Evolutionary conservation across 441 rosid genomes (phyloP), one percentile per base, ranked within the genome.

Genomic region (Erodium trifolium): DNA sequence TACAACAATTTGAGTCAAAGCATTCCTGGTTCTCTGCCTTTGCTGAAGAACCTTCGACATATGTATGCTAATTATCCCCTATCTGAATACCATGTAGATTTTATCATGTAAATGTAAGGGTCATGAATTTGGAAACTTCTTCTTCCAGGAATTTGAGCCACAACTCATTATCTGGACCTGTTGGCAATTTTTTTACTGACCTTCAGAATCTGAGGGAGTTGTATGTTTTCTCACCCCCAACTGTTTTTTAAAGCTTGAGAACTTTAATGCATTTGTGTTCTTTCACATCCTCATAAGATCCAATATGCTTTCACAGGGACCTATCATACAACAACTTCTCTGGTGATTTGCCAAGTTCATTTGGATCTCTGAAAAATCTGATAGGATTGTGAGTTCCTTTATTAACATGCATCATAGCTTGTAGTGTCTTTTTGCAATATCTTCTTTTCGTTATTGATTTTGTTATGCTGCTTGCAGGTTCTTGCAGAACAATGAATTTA

Each of bases 341-440:
- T 17, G 98, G 97, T 76, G 99, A 95, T 79, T 80, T 95, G 37
- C 98, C 98, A 9, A 88, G 84, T 83, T 92, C 99, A 67, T 85
- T 92, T 78, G 88, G 80, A 71, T 82, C 89, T 68, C 80, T 92
- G 76, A 80, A 72, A 78, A 95, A 84, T 80, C 90, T 95, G 73
- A 81, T 85, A 47, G 79, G 79, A 84, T 71, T 95, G 99, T 92
- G 84, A 86, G 98, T 81, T 69, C 63, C 66, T 57, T 55, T 3
- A 55, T 55, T 14, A 18, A 9, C 66, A 16, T 5, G 8, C 39
- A 63, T 41, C 18, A 27, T 63, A 63, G 34, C 37, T 8, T 59
- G 49, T 34, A 35, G n/a, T 35, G 41, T 12, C 11, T 66, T 37
- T 67, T 41, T 41, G 45, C 45, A 8, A 41, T 41, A 9, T 41